Base-by-base conservation (phyloP, 306 rosid species). In the Senna siamea region DNA sequence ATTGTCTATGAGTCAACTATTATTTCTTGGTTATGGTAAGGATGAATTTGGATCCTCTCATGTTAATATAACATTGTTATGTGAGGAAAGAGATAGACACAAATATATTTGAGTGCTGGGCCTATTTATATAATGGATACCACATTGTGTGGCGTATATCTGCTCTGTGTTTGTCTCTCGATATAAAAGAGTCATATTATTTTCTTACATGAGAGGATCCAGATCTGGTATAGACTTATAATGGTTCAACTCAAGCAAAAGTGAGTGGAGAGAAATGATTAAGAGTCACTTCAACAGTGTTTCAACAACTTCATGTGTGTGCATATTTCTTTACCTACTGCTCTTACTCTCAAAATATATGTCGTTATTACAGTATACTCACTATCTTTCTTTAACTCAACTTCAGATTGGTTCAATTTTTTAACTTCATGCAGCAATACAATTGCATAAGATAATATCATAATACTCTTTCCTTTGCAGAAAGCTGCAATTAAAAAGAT, bases 401-500 rank as follows among this genome's bases (percentile, higher is more conserved):
- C 26, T 41, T 35, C 44, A 17, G 35, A 54, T 5, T 9, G 4
- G 8, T 38, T 59, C n/a, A 26, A 35, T 30, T 50, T 30, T n/a
- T 30, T 52, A 23, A 20, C 30, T 59, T 65, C 46, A 20, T 55
- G 64, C 34, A 44, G 43, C 56, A 56, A 11, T 14, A 48, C 18
- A 26, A 15, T 50, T 43, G 17, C 4, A n/a, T 10, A 47, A 57
- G 22, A 57, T 51, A 6, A 23, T 56, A 22, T 12, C n/a, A 44
- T 57, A 23, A 23, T 12, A 55, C 47, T 52, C 30, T 32, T 59
- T n/a, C 23, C 66, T 28, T 64, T 69, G 75, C 87, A 93, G 97
- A 89, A 81, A 89, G 94, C 90, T 57, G 98, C 98, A 55, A 75
- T 93, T 65, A 93, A 93, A 84, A 91, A 89, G 89, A 93, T 93